Conservation (phyloP, 2,329 filamentous ascomycete species). For the Dichotomopilus funicola region DNA sequence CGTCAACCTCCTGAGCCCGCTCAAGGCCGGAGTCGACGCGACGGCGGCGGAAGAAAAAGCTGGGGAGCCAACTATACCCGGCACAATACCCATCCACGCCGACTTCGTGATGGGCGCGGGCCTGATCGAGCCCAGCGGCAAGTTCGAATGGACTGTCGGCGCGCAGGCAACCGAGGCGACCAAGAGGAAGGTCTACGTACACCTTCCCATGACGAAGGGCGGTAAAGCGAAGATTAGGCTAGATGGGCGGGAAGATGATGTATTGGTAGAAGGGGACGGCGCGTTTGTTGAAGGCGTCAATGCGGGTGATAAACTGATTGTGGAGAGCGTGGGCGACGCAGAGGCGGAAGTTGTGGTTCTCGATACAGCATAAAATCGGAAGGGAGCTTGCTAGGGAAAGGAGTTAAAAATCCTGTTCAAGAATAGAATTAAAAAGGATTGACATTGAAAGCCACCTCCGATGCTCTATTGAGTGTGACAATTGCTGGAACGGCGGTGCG, state of each 20-base stretch:
- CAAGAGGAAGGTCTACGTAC: conserved; percentile 70
- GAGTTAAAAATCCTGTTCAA: not conserved
- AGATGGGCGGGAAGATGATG: conserved; percentile 58
- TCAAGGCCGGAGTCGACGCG: conserved; percentile 60
- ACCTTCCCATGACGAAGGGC: conserved; percentile 71
- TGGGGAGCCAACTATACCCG: conserved; percentile 53
- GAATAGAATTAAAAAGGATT: not conserved
- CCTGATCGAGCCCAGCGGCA: conserved; percentile 58
- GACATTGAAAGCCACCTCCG: not conserved
- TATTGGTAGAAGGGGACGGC: conserved; percentile 72
- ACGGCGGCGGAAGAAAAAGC: conserved; percentile 56
- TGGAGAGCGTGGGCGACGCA: conserved; percentile 62
- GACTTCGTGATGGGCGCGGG: conserved; percentile 79
- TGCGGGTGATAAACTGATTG: conserved; percentile 55
- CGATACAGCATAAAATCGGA: conserved; percentile 48
- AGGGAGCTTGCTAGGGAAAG: not conserved
- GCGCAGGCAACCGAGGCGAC: conserved; percentile 44
- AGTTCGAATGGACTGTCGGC: conserved; percentile 68
- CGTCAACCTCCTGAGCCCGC: conserved; percentile 68
- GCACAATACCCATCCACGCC: conserved; percentile 76
- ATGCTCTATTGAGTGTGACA: not conserved
- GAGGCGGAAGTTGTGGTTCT: conserved; percentile 65
- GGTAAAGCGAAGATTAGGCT: conserved; percentile 66
- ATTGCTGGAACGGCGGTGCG: too few species aligned
- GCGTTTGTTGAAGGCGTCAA: conserved; percentile 64